Evolutionary conservation across 2,329 filamentous ascomycete species (phyloP).

Genomic region (Cladosporium sphaerospermum): DNA sequence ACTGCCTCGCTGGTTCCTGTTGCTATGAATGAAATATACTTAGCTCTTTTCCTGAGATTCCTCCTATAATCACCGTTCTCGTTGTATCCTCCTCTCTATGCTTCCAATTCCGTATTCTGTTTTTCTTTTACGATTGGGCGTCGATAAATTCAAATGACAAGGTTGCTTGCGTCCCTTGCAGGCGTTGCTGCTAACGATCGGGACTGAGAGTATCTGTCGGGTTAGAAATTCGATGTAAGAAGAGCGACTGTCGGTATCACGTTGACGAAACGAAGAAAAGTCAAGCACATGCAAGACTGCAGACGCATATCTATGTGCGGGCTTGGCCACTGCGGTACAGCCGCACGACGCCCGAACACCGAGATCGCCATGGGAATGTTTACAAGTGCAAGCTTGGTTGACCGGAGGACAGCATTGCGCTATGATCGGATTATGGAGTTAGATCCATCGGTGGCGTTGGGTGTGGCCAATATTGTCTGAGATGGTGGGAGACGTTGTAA

Average conservation of each 20-base stretch:
- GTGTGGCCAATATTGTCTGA: not conserved
- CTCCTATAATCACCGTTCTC: not conserved
- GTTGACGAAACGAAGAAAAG: slow-evolving; percentile 1
- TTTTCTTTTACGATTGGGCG: not conserved
- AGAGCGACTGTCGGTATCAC: slow-evolving; percentile 4
- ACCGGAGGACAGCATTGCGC: slow-evolving; percentile 5
- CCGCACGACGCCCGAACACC: not conserved
- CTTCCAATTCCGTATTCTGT: not conserved
- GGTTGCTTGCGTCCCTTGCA: slow-evolving; percentile 1
- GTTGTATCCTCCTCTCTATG: not conserved
- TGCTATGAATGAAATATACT: not conserved
- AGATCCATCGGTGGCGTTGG: not conserved
- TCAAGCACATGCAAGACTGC: slow-evolving; percentile 5
- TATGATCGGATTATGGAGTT: slow-evolving; percentile 6
- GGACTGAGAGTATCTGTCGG: not conserved
- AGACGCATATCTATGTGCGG: slow-evolving; percentile 6
- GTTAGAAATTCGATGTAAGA: slow-evolving; percentile 8
- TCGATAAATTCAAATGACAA: not conserved
- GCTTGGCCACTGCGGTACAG: not conserved
- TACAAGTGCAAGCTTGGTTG: slow-evolving; percentile 4
- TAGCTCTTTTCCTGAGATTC: not conserved
- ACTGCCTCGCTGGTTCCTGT: not conserved
- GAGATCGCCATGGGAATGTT: slow-evolving; percentile 6
- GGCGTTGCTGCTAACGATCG: slow-evolving; percentile 6
- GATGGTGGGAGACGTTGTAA: slow-evolving; percentile 1